These are phyloP conservation scores for Gracilariopsis chorda DNA, from an alignment of 23 red algal genomes.

Conservation along the genomic window DNA sequence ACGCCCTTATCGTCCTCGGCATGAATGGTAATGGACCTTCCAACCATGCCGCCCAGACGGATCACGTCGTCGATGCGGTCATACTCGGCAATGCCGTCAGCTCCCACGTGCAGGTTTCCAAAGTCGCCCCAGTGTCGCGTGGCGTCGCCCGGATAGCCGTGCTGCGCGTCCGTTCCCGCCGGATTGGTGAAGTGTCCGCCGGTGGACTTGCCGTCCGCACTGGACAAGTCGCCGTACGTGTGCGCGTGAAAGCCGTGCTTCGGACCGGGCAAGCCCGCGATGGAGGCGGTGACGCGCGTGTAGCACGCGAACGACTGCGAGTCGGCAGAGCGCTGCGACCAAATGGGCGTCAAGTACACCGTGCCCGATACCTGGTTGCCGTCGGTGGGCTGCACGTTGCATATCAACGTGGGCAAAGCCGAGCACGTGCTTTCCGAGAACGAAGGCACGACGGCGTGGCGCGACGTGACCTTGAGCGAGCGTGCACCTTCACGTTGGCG, in stretches of 20 bases:
- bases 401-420: conserved; percentile 15
- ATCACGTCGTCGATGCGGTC: conserved; percentile 45
- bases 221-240: conserved; percentile 57
- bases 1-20: conserved; percentile 50
- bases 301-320: conserved; percentile 20
- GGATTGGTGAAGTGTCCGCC: conserved; percentile 69
- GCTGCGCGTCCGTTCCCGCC: conserved; percentile 7
- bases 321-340: background rate
- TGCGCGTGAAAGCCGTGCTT: conserved; percentile 63
- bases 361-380: background rate
- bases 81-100: conserved; percentile 11
- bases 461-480: too few relatives aligned
- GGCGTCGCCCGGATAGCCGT: conserved; percentile 11
- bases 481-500: too few relatives aligned
- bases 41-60: conserved; percentile 10
- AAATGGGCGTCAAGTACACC: conserved; percentile 30
- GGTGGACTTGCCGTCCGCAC: conserved; percentile 27
- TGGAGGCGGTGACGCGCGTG: conserved; percentile 6
- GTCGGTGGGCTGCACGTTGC: conserved; percentile 36
- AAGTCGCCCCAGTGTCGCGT: conserved; percentile 57
- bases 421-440: background rate
- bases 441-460: background rate
- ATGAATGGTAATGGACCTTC: conserved; percentile 51
- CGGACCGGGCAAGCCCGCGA: background rate
- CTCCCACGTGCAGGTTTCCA: conserved; percentile 42